Base-by-base conservation (phyloP, 768 basidiomycete genomes). In the Boletus reticulatus region DNA sequence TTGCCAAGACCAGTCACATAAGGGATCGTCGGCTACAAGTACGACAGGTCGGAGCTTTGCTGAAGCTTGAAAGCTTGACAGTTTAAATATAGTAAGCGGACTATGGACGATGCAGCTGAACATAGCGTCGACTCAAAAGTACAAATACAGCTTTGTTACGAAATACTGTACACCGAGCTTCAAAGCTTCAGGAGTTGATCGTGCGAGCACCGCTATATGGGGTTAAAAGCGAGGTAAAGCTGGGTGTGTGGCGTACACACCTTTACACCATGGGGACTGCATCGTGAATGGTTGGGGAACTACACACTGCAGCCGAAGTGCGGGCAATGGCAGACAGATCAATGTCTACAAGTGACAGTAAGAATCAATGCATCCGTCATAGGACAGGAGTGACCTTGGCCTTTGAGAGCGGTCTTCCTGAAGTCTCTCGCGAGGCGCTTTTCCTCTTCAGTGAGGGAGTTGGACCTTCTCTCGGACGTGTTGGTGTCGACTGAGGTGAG, bases 321-420 rank as follows among this genome's bases (percentile, higher is more conserved):
- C 90, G 84, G 14, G 93, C 93, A 64, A 95, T 94, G 52, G 86
- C 78, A 34, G 81, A 78, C 55, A 95, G 80, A 72, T 94, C 89
- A 42, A 83, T 73, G 47, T 62, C 68, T 68, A 50, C 4, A 39
- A 43, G 37, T 4, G 50, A 31, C 29, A 46, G 19, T 57, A 38
- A 61, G 55, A 56, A 48, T 36, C 14, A 34, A 22, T 4, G 31
- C 34, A 39, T 47, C 9, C 24, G 17, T 22, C 9, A 47, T 32
- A 32, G 36, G 22, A 36, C 6, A 42, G 19, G 11, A n/a, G 39
- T 38, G 56, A 84, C 85, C 79, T 57, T 78, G 78, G 49, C 74
- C 73, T 76, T 88, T 89, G 67, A 92, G 73, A 13, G 82, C 87
- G 57, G 83, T 82, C 79, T 83, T 88, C 74, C 92, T 82, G 73